Evolutionary conservation across 2,329 filamentous ascomycete genomes (phyloP), one percentile per base, ranked within the genome.

Genomic region (Westerdykella sp.): DNA sequence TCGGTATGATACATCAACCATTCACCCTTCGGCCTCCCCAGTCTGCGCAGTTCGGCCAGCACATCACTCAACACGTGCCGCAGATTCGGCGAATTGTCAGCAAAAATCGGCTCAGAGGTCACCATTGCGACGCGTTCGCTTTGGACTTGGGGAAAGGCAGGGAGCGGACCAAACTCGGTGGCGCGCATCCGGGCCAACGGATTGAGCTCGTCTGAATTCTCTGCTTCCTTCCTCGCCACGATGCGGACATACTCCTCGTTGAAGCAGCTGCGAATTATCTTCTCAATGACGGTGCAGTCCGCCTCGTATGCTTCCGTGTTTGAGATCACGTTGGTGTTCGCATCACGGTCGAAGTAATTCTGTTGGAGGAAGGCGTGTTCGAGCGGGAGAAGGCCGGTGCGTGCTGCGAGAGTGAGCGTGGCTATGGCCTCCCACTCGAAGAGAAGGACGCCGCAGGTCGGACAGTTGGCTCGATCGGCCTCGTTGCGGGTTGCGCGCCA

Each of bases 371-470:
- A 36, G 22, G 23, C 21, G 1, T 18, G 14, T 12, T 49, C 41
- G 12, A 34, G 10, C 34, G 53, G 50, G 5, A 35, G 16, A 2
- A 57, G 14, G 13, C 39, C 37, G 1, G 54, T 57, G 22, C 57
- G 57, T 7, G 48, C 49, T 2, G 53, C 48, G 1, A 60, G 43
- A 6, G 51, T 59, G 11, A 60, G 44, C 1, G 44, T 43, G 2
- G 39, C 48, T 15, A 59, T 55, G 13, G 54, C 54, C 18, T 60
- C 57, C 47, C 51, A 56, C 13, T 50, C 37, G 32, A 50, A 57
- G 5, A 60, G 50, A 12, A 37, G 43, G 2, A 16, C 43, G 32
- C 45, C 37, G 42, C 57, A 60, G 5, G 32, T 15, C 1, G 41
- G 40, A 28, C 57, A 59, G 12, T 43, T 46, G 34, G 48, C 44